Evolutionary conservation across 1,139 yeast genomes (phyloP).

Genomic region (Hemisphaericaspora subhashii): DNA sequence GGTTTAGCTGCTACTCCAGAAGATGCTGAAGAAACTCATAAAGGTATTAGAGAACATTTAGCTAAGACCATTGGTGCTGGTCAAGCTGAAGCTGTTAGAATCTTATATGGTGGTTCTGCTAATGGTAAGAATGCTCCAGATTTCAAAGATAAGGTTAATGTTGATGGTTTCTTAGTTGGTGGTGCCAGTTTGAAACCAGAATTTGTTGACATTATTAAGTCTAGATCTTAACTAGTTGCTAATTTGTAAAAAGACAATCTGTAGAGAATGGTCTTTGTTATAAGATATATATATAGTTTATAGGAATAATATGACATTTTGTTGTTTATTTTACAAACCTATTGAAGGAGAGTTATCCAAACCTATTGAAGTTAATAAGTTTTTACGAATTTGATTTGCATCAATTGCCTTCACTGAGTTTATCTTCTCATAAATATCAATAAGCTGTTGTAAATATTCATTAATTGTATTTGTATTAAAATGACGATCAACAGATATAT

Average conservation of each 20-base stretch:
- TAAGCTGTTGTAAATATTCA: constrained; percentile 14
- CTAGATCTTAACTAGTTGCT: constrained; percentile 59
- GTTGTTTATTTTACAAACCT: no score
- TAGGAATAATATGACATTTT: constrained; percentile 2
- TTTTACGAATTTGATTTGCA: constrained; percentile 11
- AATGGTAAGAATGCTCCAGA: constrained; percentile 91
- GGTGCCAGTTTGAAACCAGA: constrained; percentile 99
- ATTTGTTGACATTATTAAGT: constrained; percentile 91
- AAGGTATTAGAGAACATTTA: constrained; percentile 81
- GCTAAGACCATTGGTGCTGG: constrained; percentile 72
- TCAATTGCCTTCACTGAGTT: constrained; percentile 6
- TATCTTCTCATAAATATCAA: constrained; percentile 16
- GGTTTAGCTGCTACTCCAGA: constrained; percentile 99
- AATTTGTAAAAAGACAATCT: not conserved
- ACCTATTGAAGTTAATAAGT: constrained; percentile 14
- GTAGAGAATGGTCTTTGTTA: not conserved
- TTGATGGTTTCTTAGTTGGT: constrained; percentile 98
- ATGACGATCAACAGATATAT: constrained; percentile 32
- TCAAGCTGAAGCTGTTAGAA: constrained; percentile 78
- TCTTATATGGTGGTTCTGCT: constrained; percentile 98
- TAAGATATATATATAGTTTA: constrained; percentile 1
- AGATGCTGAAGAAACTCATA: constrained; percentile 95
- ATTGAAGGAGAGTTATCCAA: no score
- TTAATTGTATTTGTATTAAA: constrained; percentile 13
- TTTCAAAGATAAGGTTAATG: constrained; percentile 89